phyloP scores from a whole-genome alignment of 2,329 filamentous ascomycete genomes.

The Cordyceps farinosa region DNA sequence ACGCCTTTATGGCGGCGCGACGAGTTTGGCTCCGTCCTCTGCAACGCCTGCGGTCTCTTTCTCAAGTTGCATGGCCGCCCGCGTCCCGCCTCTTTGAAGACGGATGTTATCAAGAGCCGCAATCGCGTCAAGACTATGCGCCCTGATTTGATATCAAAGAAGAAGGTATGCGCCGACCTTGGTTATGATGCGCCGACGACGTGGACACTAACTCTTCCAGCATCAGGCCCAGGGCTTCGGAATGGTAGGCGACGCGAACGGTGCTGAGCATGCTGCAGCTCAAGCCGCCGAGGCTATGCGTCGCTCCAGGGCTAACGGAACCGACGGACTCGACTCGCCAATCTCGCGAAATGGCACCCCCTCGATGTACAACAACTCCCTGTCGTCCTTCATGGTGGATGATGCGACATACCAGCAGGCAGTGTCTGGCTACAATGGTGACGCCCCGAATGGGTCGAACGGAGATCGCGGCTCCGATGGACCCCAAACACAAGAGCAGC shows the following conservation, averaged over 20 bases:
- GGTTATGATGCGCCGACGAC: background rate
- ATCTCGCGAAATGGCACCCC: slow-evolving; percentile 78
- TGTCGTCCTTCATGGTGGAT: slow-evolving; percentile 76
- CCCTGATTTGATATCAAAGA: slow-evolving; percentile 73
- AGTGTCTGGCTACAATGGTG: slow-evolving; percentile 50
- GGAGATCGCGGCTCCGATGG: slow-evolving; percentile 64
- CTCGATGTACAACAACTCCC: slow-evolving; percentile 67
- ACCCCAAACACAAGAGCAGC: slow-evolving; percentile 74
- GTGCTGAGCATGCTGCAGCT: slow-evolving; percentile 58
- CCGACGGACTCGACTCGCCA: slow-evolving; percentile 73
- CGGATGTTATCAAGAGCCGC: slow-evolving; percentile 98
- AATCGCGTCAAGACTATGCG: slow-evolving; percentile 91
- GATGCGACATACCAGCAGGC: slow-evolving; percentile 62
- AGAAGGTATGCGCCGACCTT: slow-evolving; percentile 62
- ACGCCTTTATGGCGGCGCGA: slow-evolving; percentile 97
- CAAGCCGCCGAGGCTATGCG: slow-evolving; percentile 48
- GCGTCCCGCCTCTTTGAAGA: slow-evolving; percentile 94
- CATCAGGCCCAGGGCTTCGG: slow-evolving; percentile 39
- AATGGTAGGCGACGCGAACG: slow-evolving; percentile 49
- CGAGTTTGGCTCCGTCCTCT: slow-evolving; percentile 90
- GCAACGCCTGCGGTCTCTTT: slow-evolving; percentile 97
- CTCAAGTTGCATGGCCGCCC: slow-evolving; percentile 93
- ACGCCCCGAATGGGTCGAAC: slow-evolving; percentile 49
- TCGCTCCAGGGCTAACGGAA: slow-evolving; percentile 70
- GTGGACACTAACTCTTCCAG: background rate